phyloP scores from a whole-genome alignment of 257 asterid species.

The Cinchona pubescens region DNA sequence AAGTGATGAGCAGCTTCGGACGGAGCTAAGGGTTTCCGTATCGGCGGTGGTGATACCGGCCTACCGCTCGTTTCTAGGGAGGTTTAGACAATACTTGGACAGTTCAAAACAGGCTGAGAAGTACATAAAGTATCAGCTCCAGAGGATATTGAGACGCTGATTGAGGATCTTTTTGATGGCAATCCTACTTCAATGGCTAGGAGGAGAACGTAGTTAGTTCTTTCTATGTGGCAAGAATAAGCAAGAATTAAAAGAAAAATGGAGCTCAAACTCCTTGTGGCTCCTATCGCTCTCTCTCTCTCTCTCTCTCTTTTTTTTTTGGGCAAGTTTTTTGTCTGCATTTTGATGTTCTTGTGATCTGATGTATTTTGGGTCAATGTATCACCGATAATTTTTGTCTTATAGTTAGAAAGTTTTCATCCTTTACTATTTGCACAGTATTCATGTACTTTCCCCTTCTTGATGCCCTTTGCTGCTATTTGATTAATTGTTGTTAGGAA shows the following conservation, averaged over 20 bases:
- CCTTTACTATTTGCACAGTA: background rate
- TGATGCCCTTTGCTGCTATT: background rate
- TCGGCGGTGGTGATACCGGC: constrained; percentile 80
- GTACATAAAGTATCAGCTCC: constrained; percentile 81
- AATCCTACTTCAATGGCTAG: constrained; percentile 57
- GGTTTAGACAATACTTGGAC: constrained; percentile 66
- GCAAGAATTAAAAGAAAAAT: background rate
- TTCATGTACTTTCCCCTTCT: background rate
- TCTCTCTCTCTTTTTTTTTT: background rate
- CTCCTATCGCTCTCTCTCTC: background rate
- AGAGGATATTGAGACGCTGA: constrained; percentile 69
- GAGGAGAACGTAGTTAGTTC: constrained; percentile 40
- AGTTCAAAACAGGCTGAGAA: constrained; percentile 54
- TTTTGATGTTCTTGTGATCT: background rate
- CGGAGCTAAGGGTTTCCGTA: constrained; percentile 77
- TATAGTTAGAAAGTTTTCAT: background rate
- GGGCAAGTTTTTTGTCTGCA: background rate
- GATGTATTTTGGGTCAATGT: background rate
- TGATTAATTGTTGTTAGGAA: background rate
- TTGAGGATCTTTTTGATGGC: constrained; percentile 78
- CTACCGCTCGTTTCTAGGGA: constrained; percentile 69
- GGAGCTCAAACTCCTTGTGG: too few relatives aligned
- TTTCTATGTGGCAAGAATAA: background rate
- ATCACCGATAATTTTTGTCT: background rate
- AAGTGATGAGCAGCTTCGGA: constrained; percentile 83